phyloP scores from a whole-genome alignment of 2,329 filamentous ascomycete genomes.

The Microcera coccophila region DNA sequence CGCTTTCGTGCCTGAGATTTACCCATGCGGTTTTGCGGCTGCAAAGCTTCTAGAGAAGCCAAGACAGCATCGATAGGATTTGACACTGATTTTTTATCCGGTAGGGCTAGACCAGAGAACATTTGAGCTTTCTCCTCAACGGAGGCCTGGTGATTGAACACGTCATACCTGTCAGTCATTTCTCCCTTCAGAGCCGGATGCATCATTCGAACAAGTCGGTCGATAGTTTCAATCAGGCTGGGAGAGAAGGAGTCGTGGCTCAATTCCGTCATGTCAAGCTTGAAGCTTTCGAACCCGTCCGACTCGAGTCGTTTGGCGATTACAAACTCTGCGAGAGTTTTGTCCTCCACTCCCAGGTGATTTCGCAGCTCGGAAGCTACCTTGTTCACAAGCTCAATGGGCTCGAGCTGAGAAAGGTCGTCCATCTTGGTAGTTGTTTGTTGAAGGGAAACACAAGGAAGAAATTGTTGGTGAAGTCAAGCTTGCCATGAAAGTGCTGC shows the following conservation, averaged over 20 bases:
- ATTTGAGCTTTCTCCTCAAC: constrained; percentile 73
- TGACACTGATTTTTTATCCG: constrained; percentile 61
- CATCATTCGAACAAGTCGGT: constrained; percentile 81
- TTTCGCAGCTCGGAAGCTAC: constrained; percentile 94
- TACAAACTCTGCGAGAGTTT: constrained; percentile 92
- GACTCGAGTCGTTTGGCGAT: constrained; percentile 84
- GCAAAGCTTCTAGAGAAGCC: constrained; percentile 79
- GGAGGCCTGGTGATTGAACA: constrained; percentile 40
- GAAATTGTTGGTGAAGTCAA: too few species aligned
- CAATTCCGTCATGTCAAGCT: constrained; percentile 67
- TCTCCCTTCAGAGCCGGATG: constrained; percentile 81
- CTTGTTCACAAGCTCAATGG: constrained; percentile 89
- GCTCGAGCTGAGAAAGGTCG: constrained; percentile 85
- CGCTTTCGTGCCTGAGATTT: constrained; percentile 35
- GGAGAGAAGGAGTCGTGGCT: constrained; percentile 72
- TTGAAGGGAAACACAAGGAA: too few species aligned
- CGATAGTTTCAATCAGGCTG: constrained; percentile 85
- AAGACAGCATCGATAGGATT: constrained; percentile 90
- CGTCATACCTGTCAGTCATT: constrained; percentile 33
- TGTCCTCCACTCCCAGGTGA: constrained; percentile 86
- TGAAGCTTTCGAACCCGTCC: constrained; percentile 67
- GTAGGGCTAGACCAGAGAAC: constrained; percentile 86
- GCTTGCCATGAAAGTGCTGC: too few species aligned
- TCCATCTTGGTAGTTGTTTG: too few species aligned
- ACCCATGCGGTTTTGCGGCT: constrained; percentile 58